Base-by-base conservation (phyloP, 805 yeast genomes). In the Teunomyces barrocoloradensis region DNA sequence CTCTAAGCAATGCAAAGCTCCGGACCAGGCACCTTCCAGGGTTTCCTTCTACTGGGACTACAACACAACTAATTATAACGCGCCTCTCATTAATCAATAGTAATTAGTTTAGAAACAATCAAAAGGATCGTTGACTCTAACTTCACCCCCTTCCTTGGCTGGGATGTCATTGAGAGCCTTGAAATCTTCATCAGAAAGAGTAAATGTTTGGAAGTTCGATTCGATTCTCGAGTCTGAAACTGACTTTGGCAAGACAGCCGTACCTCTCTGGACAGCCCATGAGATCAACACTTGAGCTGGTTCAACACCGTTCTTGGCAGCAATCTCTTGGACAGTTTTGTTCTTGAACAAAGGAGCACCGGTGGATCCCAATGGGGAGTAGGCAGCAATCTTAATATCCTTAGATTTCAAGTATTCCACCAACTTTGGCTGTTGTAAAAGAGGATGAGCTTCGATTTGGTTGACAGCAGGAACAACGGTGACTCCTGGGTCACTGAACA, bases 1-100 rank as follows among this genome's bases (percentile, higher is more conserved):
- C 47, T 51, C 47, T 21, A 54, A 60, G 21, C 61, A 56, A 42
- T 73, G 78, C 55, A 49, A 53, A 12, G 47, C 59, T 12, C 49
- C 56, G 39, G 47, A 48, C 12, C 44, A 47, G 21, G 55, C 42
- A 1, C 72, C 75, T 9, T 41, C 53, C 21, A 18, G 27, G 1
- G 58, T 73, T 35, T 59, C 73, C 1, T 73, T 73, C 56, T 72
- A 66, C 58, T 73, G 78, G 78, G 75, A 73, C 55, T 73, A 59
- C 53, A 44, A 50, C 33, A 37, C 52, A 10, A 44, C 45, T 20
- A 50, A 56, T 49, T 62, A 62, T 55, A 53, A 59, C 29, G 63
- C 64, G 15, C 56, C 60, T 17, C 39, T 50, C 7, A 21, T 37
- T 23, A n/a, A 37, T 20, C 40, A 37, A 13, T 37, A 37, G n/a